Percentiles rank a stretch among this genome's conserved stretches.
phyloP scores from a whole-genome alignment of 805 yeast species.

The Candida manassasensis region DNA sequence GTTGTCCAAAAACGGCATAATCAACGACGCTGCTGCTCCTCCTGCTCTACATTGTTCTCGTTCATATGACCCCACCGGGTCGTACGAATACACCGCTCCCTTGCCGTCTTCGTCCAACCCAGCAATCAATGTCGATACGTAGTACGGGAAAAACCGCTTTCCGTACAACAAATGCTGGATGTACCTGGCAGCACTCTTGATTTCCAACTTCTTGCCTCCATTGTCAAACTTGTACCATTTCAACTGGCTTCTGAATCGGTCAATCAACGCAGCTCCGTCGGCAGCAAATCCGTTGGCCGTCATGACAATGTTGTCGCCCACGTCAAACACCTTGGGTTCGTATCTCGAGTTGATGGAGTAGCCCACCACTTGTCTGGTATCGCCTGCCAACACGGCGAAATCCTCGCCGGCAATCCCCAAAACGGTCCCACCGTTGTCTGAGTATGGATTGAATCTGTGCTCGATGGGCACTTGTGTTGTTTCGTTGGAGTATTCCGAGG shows the following conservation, averaged over 20 bases:
- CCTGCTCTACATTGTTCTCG: conserved; percentile 97
- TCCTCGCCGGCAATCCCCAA: conserved; percentile 97
- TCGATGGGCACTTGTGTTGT: conserved; percentile 64
- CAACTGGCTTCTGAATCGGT: conserved; percentile 61
- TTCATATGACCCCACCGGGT: conserved; percentile 97
- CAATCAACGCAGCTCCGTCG: conserved; percentile 82
- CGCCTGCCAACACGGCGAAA: conserved; percentile 95
- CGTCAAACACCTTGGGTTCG: conserved; percentile 83
- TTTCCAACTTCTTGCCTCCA: conserved; percentile 59
- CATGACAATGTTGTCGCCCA: conserved; percentile 82
- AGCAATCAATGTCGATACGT: conserved; percentile 90
- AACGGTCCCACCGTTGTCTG: conserved; percentile 96
- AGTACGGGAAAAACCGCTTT: conserved; percentile 94
- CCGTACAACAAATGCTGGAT: conserved; percentile 88
- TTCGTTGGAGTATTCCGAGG: conserved; percentile 64
- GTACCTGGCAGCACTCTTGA: conserved; percentile 80
- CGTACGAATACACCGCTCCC: conserved; percentile 94
- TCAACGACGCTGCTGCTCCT: conserved; percentile 93
- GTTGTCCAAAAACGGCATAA: conserved; percentile 96
- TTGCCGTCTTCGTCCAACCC: conserved; percentile 89
- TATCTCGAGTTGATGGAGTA: conserved; percentile 90
- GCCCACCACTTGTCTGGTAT: conserved; percentile 94
- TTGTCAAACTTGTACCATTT: conserved; percentile 94
- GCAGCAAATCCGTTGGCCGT: conserved; percentile 97
- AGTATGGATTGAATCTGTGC: conserved; percentile 87